Percentiles rank a stretch among this genome's conserved stretches.
Evolutionary conservation across 1,284 basidiomycete genomes (phyloP).

Genomic region (Heterobasidion occidentale): DNA sequence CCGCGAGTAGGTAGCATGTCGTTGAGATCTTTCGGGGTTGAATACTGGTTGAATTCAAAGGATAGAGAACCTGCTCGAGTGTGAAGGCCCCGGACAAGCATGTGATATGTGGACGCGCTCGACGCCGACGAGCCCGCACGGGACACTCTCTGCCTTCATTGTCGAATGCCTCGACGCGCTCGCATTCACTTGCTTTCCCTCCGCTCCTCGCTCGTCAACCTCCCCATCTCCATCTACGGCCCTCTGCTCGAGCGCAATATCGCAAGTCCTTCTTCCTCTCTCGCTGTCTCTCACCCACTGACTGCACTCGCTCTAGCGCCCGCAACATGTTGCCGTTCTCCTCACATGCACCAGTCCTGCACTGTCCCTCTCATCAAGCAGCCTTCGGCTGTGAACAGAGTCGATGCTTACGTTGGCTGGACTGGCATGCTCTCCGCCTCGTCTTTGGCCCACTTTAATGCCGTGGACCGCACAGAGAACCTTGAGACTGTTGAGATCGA

Average conservation of each 20-base stretch:
- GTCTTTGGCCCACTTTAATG: slow-evolving; percentile 69
- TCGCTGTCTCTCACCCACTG: slow-evolving; percentile 1
- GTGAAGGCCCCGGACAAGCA: no score
- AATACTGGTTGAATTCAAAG: no score
- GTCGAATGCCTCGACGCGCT: slow-evolving; percentile 61
- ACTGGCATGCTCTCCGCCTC: slow-evolving; percentile 86
- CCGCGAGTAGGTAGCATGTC: no score
- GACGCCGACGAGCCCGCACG: no score
- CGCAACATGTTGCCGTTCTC: slow-evolving; percentile 82
- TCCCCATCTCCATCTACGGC: slow-evolving; percentile 88
- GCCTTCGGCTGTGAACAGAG: slow-evolving; percentile 7
- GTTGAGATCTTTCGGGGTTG: no score
- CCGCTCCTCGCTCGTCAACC: slow-evolving; percentile 80
- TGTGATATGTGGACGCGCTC: no score
- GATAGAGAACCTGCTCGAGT: no score
- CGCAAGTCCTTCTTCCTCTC: slow-evolving; percentile 36
- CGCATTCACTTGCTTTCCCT: slow-evolving; percentile 70
- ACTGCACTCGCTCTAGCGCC: slow-evolving; percentile 43
- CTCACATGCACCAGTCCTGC: slow-evolving; percentile 37
- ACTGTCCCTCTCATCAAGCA: slow-evolving; percentile 20
- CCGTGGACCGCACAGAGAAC: slow-evolving; percentile 24
- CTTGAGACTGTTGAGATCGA: slow-evolving; percentile 88
- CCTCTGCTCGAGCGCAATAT: slow-evolving; percentile 79
- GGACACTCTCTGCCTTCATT: background rate
- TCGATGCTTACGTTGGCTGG: slow-evolving; percentile 84